These are phyloP conservation scores for Rutstroemia sp. DNA, from an alignment of 2,329 filamentous ascomycete species.

Conservation along the genomic window DNA sequence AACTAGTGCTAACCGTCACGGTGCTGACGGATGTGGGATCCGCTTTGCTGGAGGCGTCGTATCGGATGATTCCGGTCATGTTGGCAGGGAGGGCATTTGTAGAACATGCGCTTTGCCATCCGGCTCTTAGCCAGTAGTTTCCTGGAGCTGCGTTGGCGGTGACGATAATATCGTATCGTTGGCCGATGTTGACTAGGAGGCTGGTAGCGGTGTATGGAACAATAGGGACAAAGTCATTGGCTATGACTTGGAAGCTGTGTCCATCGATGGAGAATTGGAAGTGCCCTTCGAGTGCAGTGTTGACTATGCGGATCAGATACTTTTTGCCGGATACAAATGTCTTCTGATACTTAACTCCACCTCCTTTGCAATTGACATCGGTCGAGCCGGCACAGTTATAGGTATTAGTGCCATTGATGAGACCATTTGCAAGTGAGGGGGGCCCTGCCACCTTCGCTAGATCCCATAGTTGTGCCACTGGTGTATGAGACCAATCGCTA, in stretches of 20 bases:
- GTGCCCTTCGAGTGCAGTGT: constrained; percentile 34
- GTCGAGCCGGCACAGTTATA: constrained; percentile 17
- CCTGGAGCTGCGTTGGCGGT: constrained; percentile 47
- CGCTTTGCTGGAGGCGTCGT: constrained; percentile 28
- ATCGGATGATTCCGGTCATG: constrained; percentile 35
- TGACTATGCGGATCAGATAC: constrained; percentile 40
- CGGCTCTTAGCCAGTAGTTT: constrained; percentile 48
- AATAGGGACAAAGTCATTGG: constrained; percentile 49
- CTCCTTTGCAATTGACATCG: constrained; percentile 11
- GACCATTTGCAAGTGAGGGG: constrained; percentile 34
- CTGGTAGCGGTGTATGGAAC: constrained; percentile 41
- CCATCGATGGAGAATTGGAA: constrained; percentile 42
- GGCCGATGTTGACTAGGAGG: constrained; percentile 41
- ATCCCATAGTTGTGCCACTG: constrained; percentile 33
- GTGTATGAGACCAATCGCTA: constrained; percentile 18
- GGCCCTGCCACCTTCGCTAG: not conserved
- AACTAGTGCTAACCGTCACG: constrained; percentile 16
- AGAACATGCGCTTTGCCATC: constrained; percentile 43
- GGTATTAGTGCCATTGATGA: constrained; percentile 37
- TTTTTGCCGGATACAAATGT: constrained; percentile 21
- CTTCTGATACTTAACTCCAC: constrained; percentile 4
- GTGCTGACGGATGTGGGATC: constrained; percentile 24
- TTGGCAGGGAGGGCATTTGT: constrained; percentile 46
- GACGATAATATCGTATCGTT: constrained; percentile 39
- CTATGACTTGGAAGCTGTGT: constrained; percentile 49